phyloP scores from a whole-genome alignment of 495 filamentous ascomycete genomes.

The Aspergillus cavernicola region DNA sequence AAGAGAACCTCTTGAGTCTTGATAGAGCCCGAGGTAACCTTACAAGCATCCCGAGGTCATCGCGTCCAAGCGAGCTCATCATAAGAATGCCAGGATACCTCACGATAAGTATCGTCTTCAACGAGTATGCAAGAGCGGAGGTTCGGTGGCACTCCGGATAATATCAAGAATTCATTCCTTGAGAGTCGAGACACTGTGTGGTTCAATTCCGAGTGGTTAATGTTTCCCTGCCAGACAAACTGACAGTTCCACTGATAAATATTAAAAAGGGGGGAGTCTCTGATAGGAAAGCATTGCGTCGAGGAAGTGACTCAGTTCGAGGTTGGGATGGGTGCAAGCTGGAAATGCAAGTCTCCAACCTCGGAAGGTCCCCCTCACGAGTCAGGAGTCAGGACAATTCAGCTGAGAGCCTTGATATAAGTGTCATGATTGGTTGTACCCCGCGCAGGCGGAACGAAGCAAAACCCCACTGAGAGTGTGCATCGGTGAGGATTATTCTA shows the following conservation, averaged over 20 bases:
- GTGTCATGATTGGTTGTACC: conserved; percentile 33
- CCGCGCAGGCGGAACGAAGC: conserved; percentile 34
- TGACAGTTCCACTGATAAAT: too few relatives aligned
- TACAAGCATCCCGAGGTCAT: too few relatives aligned
- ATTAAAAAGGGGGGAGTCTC: not conserved
- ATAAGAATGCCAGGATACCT: too few relatives aligned
- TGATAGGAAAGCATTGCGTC: conserved; percentile 21
- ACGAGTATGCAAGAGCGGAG: not conserved
- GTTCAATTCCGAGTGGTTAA: too few relatives aligned
- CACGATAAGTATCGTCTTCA: too few relatives aligned
- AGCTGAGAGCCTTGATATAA: conserved; percentile 7
- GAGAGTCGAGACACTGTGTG: not conserved
- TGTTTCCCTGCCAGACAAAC: too few relatives aligned
- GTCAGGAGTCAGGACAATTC: not conserved
- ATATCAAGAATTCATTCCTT: not conserved
- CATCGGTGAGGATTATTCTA: conserved; percentile 18
- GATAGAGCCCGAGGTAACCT: not conserved
- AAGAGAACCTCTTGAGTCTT: not conserved
- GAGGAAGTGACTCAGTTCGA: conserved; percentile 17
- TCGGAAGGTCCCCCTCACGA: conserved; percentile 27
- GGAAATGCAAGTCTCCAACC: conserved; percentile 36
- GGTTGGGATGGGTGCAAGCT: too few relatives aligned
- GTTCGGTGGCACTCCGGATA: not conserved
- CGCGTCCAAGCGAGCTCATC: too few relatives aligned
- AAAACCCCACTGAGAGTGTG: conserved; percentile 9